Percentiles rank a stretch among this genome's conserved stretches.
phyloP scores from a whole-genome alignment of 345 rosid species.

The Dovyalis caffra region DNA sequence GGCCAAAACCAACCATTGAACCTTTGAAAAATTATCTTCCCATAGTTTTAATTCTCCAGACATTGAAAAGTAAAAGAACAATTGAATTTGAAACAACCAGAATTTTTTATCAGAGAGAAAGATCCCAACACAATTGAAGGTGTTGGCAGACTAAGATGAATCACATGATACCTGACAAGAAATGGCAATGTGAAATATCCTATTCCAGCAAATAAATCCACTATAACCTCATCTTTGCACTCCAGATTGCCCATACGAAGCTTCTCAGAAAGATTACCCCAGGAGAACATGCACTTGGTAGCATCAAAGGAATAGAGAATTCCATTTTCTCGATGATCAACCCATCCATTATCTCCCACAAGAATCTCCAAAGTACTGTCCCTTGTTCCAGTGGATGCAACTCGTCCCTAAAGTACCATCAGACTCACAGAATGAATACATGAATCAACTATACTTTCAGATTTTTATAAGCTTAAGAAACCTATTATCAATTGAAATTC shows the following conservation, averaged over 20 bases:
- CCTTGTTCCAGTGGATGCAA: slow-evolving; percentile 72
- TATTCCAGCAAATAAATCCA: slow-evolving; percentile 91
- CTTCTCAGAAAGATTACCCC: slow-evolving; percentile 99
- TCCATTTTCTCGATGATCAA: slow-evolving; percentile 81
- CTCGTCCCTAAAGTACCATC: slow-evolving; percentile 55
- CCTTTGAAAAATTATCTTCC: neutral
- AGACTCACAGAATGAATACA: slow-evolving; percentile 12
- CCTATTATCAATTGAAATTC: too few relatives aligned
- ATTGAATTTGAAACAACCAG: neutral
- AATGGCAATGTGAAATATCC: slow-evolving; percentile 88
- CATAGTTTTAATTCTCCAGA: neutral
- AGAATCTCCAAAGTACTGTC: slow-evolving; percentile 85
- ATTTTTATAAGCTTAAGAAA: neutral
- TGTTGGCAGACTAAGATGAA: neutral
- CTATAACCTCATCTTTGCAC: slow-evolving; percentile 66
- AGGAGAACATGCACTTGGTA: slow-evolving; percentile 94
- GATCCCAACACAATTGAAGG: too few relatives aligned
- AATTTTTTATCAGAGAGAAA: slow-evolving; percentile 2
- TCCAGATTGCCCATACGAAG: slow-evolving; percentile 72
- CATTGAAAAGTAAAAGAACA: neutral
- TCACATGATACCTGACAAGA: slow-evolving; percentile 66
- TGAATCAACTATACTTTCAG: neutral
- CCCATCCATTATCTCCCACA: slow-evolving; percentile 88
- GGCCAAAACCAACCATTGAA: neutral
- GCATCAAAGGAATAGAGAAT: slow-evolving; percentile 86